phyloP scores from a whole-genome alignment of 2,329 filamentous ascomycete genomes.

The Calcarisporium arbuscula region DNA sequence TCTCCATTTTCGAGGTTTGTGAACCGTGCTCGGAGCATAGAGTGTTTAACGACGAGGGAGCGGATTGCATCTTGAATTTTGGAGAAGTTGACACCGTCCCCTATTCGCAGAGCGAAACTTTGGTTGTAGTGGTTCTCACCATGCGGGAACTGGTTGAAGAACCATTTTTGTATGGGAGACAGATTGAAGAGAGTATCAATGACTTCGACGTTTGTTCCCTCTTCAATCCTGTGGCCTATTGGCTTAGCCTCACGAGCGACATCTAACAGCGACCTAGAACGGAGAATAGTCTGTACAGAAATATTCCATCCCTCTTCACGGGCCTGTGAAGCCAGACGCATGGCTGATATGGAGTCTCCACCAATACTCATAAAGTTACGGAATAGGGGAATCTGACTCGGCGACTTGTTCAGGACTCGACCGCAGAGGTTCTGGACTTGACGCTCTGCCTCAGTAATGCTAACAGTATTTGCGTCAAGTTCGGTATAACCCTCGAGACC shows the following conservation, averaged over 20 bases:
- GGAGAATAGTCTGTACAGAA: not conserved
- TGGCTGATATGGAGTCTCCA: constrained; percentile 36
- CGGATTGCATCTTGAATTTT: constrained; percentile 5
- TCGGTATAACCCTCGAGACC: no score
- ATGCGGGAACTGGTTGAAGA: constrained; percentile 3
- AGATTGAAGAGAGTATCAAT: no score
- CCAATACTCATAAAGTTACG: constrained; percentile 31
- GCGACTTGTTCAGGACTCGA: not conserved
- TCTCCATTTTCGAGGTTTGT: not conserved
- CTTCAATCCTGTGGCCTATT: no score
- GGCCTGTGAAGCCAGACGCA: constrained; percentile 16
- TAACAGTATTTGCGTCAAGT: no score
- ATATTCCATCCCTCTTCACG: not conserved
- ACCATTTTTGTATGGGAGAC: constrained; percentile 11
- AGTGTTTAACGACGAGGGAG: constrained; percentile 7
- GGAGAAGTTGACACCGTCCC: not conserved
- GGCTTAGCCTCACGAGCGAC: no score
- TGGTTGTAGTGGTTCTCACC: constrained; percentile 11
- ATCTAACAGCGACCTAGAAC: not conserved
- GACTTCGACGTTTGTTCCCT: no score
- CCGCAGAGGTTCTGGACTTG: not conserved
- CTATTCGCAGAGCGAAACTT: constrained; percentile 8
- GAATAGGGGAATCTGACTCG: not conserved
- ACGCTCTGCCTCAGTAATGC: no score
- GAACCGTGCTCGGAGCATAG: constrained; percentile 13